These are phyloP conservation scores for Populus davidiana DNA, from an alignment of 345 rosid species.

Conservation along the genomic window DNA sequence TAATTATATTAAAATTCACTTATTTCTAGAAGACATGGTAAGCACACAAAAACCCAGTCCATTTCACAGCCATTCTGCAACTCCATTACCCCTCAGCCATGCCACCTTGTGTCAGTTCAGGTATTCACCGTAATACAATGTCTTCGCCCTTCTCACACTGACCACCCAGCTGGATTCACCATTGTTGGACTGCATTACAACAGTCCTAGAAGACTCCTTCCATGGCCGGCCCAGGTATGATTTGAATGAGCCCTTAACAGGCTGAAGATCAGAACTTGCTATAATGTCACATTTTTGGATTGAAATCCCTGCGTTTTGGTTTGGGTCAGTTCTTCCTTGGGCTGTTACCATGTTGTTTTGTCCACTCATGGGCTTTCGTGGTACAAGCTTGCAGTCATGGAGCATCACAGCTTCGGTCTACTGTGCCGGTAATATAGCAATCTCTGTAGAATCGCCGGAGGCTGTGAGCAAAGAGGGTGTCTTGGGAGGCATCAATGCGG, in stretches of 20 bases:
- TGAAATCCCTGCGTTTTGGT: slow-evolving; percentile 16
- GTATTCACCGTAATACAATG: slow-evolving; percentile 25
- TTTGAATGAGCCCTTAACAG: slow-evolving; percentile 9
- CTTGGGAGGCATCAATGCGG: slow-evolving; percentile 19
- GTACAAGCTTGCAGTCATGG: slow-evolving; percentile 9
- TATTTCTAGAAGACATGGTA: no score
- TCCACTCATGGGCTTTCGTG: slow-evolving; percentile 15
- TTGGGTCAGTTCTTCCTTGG: slow-evolving; percentile 23
- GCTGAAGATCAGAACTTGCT: slow-evolving; percentile 11
- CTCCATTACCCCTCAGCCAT: slow-evolving; percentile 11
- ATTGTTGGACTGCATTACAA: slow-evolving; percentile 11
- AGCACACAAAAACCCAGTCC: no score
- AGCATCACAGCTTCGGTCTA: slow-evolving; percentile 13
- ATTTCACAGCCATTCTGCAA: slow-evolving; percentile 15
- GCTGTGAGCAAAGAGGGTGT: slow-evolving; percentile 11
- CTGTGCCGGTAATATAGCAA: not conserved
- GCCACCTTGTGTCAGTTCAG: slow-evolving; percentile 25
- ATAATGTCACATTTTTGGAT: slow-evolving; percentile 12
- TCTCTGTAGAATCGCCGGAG: slow-evolving; percentile 19
- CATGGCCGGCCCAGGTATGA: slow-evolving; percentile 18
- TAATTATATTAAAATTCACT: no score
- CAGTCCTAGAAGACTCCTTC: slow-evolving; percentile 25
- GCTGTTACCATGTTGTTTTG: slow-evolving; percentile 22
- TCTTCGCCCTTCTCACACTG: slow-evolving; percentile 5
- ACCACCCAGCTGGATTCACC: slow-evolving; percentile 25